phyloP scores from a whole-genome alignment of 345 rosid genomes.

The Theobroma cacao region DNA sequence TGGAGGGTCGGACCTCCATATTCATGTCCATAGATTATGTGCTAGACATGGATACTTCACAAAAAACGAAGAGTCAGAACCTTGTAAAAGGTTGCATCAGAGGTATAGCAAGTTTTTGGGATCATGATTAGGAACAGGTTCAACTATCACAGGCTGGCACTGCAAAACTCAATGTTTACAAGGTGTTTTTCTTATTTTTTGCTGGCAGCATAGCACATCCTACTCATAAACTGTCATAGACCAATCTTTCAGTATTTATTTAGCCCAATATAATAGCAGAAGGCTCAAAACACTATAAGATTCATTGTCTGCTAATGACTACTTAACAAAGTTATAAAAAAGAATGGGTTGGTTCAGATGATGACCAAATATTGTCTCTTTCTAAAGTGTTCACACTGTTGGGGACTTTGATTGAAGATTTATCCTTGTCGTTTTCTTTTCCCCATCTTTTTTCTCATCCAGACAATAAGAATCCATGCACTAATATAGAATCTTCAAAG shows the following conservation, averaged over 20 bases:
- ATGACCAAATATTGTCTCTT: background rate
- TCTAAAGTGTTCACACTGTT: background rate
- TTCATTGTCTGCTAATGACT: background rate
- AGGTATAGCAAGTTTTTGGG: background rate
- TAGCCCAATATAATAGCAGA: background rate
- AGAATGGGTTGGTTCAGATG: background rate
- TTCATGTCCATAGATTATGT: no score
- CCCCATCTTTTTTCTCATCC: background rate
- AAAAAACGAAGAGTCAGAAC: background rate
- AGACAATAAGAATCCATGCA: constrained; percentile 12
- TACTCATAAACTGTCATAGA: background rate
- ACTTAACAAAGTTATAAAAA: background rate
- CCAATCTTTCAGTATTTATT: background rate
- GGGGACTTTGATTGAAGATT: background rate
- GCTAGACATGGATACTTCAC: background rate
- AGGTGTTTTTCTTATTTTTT: background rate
- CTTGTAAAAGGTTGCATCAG: background rate
- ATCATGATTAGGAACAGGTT: background rate
- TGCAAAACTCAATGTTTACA: background rate
- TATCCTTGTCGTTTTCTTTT: background rate
- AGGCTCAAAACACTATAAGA: background rate
- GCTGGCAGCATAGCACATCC: background rate
- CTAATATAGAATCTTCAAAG: background rate
- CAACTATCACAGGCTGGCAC: background rate
- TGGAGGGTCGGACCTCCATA: no score